Percentiles rank a stretch among this genome's conserved stretches.
Evolutionary conservation across 257 asterid species (phyloP).

Genomic region (Gardenia jasminoides): DNA sequence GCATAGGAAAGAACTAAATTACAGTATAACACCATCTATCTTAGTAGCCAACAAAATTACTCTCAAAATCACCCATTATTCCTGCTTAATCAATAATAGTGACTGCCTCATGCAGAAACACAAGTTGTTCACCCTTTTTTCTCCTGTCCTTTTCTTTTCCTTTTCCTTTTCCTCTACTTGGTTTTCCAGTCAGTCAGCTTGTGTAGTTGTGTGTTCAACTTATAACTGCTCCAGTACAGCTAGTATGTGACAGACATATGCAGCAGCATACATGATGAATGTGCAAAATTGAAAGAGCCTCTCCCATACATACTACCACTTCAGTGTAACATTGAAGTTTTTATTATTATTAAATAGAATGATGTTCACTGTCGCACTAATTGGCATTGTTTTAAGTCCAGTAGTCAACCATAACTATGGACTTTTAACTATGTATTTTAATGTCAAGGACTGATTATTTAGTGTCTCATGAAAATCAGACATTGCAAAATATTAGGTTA

Average conservation of each 20-base stretch:
- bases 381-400: background rate
- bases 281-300: background rate
- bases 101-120: background rate
- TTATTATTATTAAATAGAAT: background rate
- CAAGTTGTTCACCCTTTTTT: background rate
- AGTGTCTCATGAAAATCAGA: background rate
- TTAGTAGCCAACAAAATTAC: too few relatives aligned
- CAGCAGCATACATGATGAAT: background rate
- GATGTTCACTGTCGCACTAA: background rate
- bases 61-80: background rate
- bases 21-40: too few relatives aligned
- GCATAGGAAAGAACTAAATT: too few relatives aligned
- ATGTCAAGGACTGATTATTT: background rate
- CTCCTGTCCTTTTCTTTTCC: background rate
- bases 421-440: background rate
- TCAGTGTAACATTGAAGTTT: background rate
- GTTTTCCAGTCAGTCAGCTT: background rate
- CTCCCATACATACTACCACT: background rate
- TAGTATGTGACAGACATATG: background rate
- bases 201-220: background rate
- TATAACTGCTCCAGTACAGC: background rate
- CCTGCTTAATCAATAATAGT: background rate
- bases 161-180: background rate
- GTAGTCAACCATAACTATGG: background rate
- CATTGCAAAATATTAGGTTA: background rate